Evolutionary conservation across 768 basidiomycete genomes (phyloP).

Genomic region (Trametes sanguinea): DNA sequence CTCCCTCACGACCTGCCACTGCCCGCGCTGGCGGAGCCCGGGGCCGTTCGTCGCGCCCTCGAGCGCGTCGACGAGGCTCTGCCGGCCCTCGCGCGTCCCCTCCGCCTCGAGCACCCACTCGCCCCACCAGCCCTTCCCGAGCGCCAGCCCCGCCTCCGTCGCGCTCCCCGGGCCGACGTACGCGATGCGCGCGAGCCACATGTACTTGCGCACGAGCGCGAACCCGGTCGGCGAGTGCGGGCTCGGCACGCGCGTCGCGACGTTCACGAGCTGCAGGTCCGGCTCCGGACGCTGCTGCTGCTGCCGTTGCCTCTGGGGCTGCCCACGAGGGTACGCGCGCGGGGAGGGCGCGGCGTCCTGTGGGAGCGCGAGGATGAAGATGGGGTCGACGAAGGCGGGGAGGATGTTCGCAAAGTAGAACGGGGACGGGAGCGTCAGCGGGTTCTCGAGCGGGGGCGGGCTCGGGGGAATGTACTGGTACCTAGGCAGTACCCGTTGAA

Average conservation of each 20-base stretch:
- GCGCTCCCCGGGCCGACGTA: constrained; percentile 34
- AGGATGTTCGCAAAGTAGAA: constrained; percentile 76
- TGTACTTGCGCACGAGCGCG: constrained; percentile 59
- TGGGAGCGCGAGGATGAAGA: constrained; percentile 35
- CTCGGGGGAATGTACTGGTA: constrained; percentile 60
- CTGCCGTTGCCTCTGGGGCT: background rate
- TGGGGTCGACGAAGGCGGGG: constrained; percentile 35
- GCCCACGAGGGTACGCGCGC: background rate
- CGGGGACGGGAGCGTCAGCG: constrained; percentile 70
- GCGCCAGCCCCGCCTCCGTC: constrained; percentile 33
- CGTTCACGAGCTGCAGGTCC: constrained; percentile 48
- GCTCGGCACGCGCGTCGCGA: constrained; percentile 53
- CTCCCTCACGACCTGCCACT: constrained; percentile 63
- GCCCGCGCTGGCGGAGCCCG: constrained; percentile 28
- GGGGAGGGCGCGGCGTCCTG: constrained; percentile 31
- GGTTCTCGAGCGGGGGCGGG: constrained; percentile 54
- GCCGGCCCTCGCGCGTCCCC: constrained; percentile 67
- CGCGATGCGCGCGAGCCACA: constrained; percentile 63
- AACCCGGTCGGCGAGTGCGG: constrained; percentile 61
- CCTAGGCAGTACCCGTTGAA: constrained; percentile 64
- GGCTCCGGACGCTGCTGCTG: constrained; percentile 23
- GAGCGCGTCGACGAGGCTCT: constrained; percentile 57
- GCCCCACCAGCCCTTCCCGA: constrained; percentile 72
- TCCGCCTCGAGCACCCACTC: constrained; percentile 83
- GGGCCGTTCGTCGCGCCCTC: constrained; percentile 35